These are phyloP conservation scores for Tylopilus sp. DNA, from an alignment of 1,284 basidiomycete genomes.

Conservation along the genomic window DNA sequence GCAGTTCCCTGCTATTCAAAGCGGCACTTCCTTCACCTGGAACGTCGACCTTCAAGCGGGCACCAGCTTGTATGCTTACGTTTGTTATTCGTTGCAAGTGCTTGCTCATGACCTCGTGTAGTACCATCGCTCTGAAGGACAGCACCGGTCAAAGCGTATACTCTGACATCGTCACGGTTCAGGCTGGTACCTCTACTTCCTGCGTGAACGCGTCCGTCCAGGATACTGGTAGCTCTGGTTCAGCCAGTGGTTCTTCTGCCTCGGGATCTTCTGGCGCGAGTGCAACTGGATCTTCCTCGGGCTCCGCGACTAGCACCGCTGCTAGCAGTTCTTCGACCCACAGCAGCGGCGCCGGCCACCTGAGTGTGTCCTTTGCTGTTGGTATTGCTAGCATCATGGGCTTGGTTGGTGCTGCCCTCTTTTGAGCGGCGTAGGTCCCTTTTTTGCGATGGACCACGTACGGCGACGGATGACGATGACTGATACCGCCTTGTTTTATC, in stretches of 20 bases:
- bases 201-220: conserved; percentile 24
- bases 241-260: background rate
- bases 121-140: conserved; percentile 57
- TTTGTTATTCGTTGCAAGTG: background rate
- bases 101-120: conserved; percentile 26
- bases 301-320: conserved; percentile 10
- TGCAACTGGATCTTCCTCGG: background rate
- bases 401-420: conserved; percentile 45
- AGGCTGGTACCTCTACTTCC: conserved; percentile 37
- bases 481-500: conserved; percentile 14
- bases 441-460: conserved; percentile 13
- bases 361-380: conserved; percentile 31
- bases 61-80: conserved; percentile 50
- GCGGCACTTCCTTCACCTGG: conserved; percentile 56
- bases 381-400: conserved; percentile 47
- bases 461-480: conserved; percentile 13
- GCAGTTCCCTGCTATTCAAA: conserved; percentile 45
- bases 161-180: conserved; percentile 53
- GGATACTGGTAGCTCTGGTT: conserved; percentile 6
- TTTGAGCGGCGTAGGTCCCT: conserved; percentile 32
- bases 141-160: conserved; percentile 52
- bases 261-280: conserved; percentile 8
- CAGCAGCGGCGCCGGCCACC: conserved; percentile 31
- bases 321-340: conserved; percentile 21
- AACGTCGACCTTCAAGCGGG: conserved; percentile 49